Evolutionary conservation across 495 filamentous ascomycete species (phyloP).

Genomic region (Polyplosphaeria fusca): DNA sequence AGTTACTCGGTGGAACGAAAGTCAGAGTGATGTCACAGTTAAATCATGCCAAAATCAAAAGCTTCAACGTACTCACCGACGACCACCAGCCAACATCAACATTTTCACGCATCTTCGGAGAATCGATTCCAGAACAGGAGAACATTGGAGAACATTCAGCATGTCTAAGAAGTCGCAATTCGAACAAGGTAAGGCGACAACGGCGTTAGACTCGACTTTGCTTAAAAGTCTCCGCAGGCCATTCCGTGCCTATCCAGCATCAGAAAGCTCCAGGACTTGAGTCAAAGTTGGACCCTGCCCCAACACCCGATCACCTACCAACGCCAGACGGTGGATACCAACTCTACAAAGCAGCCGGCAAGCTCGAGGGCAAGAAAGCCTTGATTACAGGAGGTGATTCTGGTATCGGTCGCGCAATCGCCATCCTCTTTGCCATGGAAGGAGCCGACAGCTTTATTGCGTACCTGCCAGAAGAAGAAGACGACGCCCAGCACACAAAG

Average conservation of each 20-base stretch:
- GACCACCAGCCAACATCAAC: too few species aligned
- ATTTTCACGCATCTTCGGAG: too few species aligned
- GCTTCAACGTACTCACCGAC: too few species aligned
- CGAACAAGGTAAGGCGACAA: slow-evolving; percentile 25
- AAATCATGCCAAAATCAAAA: too few species aligned
- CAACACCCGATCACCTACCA: slow-evolving; percentile 64
- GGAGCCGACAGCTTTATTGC: slow-evolving; percentile 72
- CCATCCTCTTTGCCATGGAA: slow-evolving; percentile 79
- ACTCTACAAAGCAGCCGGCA: slow-evolving; percentile 74
- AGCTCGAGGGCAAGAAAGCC: slow-evolving; percentile 69
- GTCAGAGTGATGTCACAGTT: too few species aligned
- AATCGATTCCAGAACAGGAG: too few species aligned
- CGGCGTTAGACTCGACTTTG: neutral
- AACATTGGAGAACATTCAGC: neutral
- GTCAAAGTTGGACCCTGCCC: slow-evolving; percentile 59
- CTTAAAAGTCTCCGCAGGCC: slow-evolving; percentile 48
- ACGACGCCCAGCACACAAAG: slow-evolving; percentile 73
- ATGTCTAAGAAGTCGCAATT: slow-evolving; percentile 24
- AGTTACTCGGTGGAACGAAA: too few species aligned
- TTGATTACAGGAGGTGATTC: slow-evolving; percentile 82
- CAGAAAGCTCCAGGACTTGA: slow-evolving; percentile 69
- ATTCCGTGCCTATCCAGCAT: slow-evolving; percentile 64
- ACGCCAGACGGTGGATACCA: slow-evolving; percentile 67
- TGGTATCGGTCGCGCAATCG: slow-evolving; percentile 75
- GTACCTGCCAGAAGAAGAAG: slow-evolving; percentile 73